Conservation (phyloP, 1,284 basidiomycete species). For the Leccinum fuscescens region DNA sequence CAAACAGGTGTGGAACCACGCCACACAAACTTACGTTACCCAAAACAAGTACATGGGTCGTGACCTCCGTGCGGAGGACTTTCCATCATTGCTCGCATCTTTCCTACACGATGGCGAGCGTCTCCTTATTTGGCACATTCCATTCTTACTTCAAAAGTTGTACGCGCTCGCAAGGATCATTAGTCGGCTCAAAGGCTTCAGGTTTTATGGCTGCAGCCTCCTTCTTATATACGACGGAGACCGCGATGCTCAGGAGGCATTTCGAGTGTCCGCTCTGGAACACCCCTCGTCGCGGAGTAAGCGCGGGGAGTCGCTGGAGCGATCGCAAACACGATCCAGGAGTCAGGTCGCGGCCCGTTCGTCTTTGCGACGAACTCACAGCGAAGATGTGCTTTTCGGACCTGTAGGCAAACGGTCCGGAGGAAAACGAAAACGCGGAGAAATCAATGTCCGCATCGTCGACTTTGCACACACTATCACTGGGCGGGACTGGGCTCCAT, state of each 20-base stretch:
- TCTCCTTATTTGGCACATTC: conserved; percentile 90
- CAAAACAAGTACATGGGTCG: conserved; percentile 98
- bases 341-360: conserved; percentile 40
- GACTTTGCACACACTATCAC: conserved; percentile 99
- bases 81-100: conserved; percentile 75
- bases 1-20: conserved; percentile 84
- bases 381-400: conserved; percentile 70
- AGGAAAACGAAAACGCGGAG: conserved; percentile 74
- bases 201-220: conserved; percentile 97
- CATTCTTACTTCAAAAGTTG: conserved; percentile 86
- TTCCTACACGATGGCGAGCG: conserved; percentile 87
- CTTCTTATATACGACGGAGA: conserved; percentile 99
- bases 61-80: conserved; percentile 84
- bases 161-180: conserved; percentile 93
- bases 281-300: conserved; percentile 69
- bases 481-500: conserved; percentile 84
- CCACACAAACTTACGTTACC: conserved; percentile 79
- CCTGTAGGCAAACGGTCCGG: conserved; percentile 59
- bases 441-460: conserved; percentile 94
- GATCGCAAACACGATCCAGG: conserved; percentile 39
- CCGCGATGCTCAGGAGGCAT: conserved; percentile 77
- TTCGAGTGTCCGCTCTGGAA: conserved; percentile 59
- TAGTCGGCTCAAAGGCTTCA: conserved; percentile 83
- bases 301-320: conserved; percentile 75
- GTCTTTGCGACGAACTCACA: conserved; percentile 66